Conservation (phyloP, 495 filamentous ascomycete genomes). For the Pyrenopolyporus hunteri region DNA sequence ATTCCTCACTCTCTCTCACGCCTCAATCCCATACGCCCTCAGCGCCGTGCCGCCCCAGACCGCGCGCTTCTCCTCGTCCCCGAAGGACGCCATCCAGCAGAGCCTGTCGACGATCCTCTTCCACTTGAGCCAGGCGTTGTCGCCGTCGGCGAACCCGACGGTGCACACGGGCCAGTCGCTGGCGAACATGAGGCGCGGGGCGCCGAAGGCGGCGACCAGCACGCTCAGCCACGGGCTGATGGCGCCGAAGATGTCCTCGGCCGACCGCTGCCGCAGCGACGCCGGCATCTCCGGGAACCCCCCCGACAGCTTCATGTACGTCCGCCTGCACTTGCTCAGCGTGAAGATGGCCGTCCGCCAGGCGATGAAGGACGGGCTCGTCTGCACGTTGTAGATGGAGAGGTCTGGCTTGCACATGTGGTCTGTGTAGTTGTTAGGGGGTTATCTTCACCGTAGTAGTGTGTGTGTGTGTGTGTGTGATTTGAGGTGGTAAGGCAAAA, state of each 20-base stretch:
- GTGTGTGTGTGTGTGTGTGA: too few relatives aligned
- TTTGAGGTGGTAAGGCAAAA: too few relatives aligned
- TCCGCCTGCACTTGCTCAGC: slow-evolving; percentile 62
- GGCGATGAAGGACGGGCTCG: slow-evolving; percentile 62
- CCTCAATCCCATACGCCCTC: slow-evolving; percentile 65
- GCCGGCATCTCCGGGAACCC: slow-evolving; percentile 74
- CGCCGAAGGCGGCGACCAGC: slow-evolving; percentile 70
- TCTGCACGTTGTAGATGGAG: slow-evolving; percentile 54
- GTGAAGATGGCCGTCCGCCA: slow-evolving; percentile 62
- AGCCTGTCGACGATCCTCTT: slow-evolving; percentile 63
- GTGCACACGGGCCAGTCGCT: slow-evolving; percentile 92
- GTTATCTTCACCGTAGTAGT: too few relatives aligned
- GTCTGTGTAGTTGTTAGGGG: slow-evolving; percentile 54
- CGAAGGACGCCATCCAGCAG: slow-evolving; percentile 62
- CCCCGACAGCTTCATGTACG: slow-evolving; percentile 90
- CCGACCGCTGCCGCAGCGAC: slow-evolving; percentile 43
- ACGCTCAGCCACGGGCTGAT: slow-evolving; percentile 68
- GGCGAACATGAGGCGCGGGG: slow-evolving; percentile 80
- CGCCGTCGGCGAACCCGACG: slow-evolving; percentile 64
- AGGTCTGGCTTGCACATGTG: slow-evolving; percentile 90
- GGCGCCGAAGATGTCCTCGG: slow-evolving; percentile 56
- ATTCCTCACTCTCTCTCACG: slow-evolving; percentile 1
- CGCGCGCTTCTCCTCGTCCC: slow-evolving; percentile 60
- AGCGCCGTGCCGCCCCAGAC: slow-evolving; percentile 75
- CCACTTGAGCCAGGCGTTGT: slow-evolving; percentile 63